These are phyloP conservation scores for Coemansia sp. DNA, from an alignment of 192 early-diverging fungal species.

Conservation along the genomic window DNA sequence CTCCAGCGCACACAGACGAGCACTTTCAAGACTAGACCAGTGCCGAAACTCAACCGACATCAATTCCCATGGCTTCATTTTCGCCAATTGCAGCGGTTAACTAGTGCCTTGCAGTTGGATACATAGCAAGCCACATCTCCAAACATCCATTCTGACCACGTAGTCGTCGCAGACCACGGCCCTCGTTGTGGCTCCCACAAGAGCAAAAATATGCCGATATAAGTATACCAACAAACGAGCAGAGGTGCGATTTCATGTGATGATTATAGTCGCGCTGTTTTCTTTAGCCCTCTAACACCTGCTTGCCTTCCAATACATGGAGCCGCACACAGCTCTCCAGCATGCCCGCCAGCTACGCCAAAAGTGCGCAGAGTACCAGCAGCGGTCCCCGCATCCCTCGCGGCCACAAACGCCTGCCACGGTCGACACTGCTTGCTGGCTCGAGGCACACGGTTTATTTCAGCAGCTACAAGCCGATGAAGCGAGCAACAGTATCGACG, in stretches of 20 bases:
- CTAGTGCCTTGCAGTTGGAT: slow-evolving; percentile 11
- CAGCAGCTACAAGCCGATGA: not conserved
- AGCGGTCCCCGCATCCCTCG: slow-evolving; percentile 31
- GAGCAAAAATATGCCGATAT: not conserved
- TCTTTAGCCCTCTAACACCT: not conserved
- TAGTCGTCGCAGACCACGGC: not conserved
- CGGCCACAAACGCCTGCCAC: slow-evolving; percentile 15
- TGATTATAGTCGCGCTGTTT: too few species aligned
- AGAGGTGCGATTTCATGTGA: too few species aligned
- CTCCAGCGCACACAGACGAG: slow-evolving; percentile 30
- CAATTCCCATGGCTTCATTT: slow-evolving; percentile 10
- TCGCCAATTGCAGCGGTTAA: slow-evolving; percentile 10
- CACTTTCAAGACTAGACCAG: slow-evolving; percentile 20
- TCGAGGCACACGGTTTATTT: slow-evolving; percentile 11
- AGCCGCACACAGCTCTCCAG: not conserved
- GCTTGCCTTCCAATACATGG: not conserved
- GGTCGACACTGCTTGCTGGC: slow-evolving; percentile 5
- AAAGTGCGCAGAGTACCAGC: slow-evolving; percentile 10
- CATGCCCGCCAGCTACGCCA: not conserved
- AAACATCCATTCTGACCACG: not conserved
- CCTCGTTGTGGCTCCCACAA: too few species aligned
- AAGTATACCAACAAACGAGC: too few species aligned
- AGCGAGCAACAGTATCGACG: not conserved
- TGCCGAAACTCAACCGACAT: slow-evolving; percentile 42
- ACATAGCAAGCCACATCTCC: slow-evolving; percentile 14